These are phyloP conservation scores for Tirmania nivea DNA, from an alignment of 495 filamentous ascomycete genomes.

Conservation along the genomic window DNA sequence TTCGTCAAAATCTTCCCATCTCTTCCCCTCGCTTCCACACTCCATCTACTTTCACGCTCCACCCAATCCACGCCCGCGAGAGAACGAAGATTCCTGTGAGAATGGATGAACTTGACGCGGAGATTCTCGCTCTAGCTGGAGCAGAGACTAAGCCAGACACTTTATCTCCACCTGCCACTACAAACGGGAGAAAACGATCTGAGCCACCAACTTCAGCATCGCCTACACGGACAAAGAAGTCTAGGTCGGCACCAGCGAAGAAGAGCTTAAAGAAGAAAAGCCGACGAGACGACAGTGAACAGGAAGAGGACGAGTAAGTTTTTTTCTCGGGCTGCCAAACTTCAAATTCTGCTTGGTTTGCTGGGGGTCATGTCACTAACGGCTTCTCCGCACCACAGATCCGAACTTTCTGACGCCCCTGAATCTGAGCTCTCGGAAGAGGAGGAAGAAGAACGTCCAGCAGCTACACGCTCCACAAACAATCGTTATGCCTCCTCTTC, in stretches of 20 bases:
- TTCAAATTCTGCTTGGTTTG: neutral
- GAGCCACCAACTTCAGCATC: neutral
- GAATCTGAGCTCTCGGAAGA: neutral
- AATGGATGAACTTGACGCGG: neutral
- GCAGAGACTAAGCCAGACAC: neutral
- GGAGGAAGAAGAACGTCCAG: neutral
- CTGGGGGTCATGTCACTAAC: neutral
- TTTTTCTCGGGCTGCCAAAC: neutral
- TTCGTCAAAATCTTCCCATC: too few species aligned
- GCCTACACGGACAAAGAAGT: neutral
- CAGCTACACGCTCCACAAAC: neutral
- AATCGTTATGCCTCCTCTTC: constrained; percentile 23
- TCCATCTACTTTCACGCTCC: too few species aligned
- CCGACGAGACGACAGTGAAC: neutral
- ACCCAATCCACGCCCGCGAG: too few species aligned
- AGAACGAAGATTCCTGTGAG: neutral
- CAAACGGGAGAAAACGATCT: neutral
- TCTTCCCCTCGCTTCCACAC: too few species aligned
- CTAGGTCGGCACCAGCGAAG: neutral
- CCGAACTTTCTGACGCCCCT: neutral
- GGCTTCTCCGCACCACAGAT: neutral
- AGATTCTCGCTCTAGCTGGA: neutral
- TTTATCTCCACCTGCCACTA: neutral
- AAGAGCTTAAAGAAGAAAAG: neutral
- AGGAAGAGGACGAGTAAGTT: neutral